Base-by-base conservation (phyloP, 192 early-diverging fungal genomes). In the Bifiguratus adelaidae region DNA sequence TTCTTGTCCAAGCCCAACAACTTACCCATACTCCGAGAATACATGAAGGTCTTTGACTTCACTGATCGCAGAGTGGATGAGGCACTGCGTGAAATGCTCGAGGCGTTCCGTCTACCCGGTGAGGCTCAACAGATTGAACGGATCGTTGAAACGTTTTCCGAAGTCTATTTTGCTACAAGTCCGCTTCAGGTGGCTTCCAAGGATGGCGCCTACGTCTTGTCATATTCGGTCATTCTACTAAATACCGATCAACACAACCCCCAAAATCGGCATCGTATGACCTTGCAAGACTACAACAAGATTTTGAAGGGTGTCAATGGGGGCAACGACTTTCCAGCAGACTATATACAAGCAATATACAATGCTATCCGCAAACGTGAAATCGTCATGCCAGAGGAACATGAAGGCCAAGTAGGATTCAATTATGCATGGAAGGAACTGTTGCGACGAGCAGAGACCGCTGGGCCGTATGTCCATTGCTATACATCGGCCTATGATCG, bases 171-270 rank as follows among this genome's bases (percentile, higher is more conserved):
- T 68, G 78, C 77, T 30, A 72, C 58, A 23, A 75, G 29, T 48
- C 78, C 63, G 12, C 50, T 34, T 13, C 73, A 83, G n/a, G 78
- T 97, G 54, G 83, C 80, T 7, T 83, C 70, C 44, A 71, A 81
- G 44, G 82, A 89, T 35, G 86, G 89, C 15, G 82, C 85, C 1
- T 92, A 86, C 51, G 76, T 99, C 22, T 72, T 99, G 25, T 73
- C 93, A 0, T 99, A 85, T 48, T 88, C 95, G 1, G 76, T 97
- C 22, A 90, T 99, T 37, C 91, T 99, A 85, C 72, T 99, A 53
- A 99, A 99, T 60, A 97, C 95, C 2, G 97, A 99, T 76, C 88
- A 90, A 68, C 91, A 99, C 60, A 97, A 91, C 64, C 88, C 76
- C 34, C 89, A 89, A 68, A 88, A 95, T 26, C 63, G 77, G 32